These are phyloP conservation scores for Trifolium subterraneum DNA, from an alignment of 306 rosid genomes.

Conservation along the genomic window DNA sequence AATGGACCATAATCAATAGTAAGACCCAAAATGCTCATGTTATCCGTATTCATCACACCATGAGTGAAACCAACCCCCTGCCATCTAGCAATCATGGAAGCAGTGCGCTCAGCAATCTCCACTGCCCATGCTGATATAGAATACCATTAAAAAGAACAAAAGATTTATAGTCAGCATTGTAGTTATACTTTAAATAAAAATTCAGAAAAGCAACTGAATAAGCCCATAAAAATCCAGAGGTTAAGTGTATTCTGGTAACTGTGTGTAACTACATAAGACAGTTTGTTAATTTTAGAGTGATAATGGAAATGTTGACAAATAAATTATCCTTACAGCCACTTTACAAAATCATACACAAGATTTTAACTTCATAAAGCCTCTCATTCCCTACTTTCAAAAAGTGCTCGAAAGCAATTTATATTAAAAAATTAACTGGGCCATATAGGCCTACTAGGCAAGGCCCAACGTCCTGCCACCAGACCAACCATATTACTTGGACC, in stretches of 20 bases:
- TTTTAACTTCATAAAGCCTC: not conserved
- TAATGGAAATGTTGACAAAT: not conserved
- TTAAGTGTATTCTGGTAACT: not conserved
- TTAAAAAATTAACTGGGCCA: not conserved
- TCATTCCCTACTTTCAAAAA: not conserved
- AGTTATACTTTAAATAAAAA: not conserved
- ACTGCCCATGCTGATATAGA: constrained; percentile 82
- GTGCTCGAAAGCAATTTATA: not conserved
- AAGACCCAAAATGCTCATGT: constrained; percentile 98
- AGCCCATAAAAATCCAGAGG: not conserved
- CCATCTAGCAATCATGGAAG: constrained; percentile 91
- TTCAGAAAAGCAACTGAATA: not conserved
- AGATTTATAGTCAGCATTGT: constrained; percentile 23
- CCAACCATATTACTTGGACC: not conserved
- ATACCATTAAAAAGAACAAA: constrained; percentile 36
- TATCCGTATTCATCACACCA: constrained; percentile 98
- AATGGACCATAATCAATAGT: constrained; percentile 97
- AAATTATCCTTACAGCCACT: not conserved
- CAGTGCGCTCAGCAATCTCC: constrained; percentile 95
- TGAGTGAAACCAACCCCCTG: constrained; percentile 99
- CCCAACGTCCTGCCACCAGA: not conserved
- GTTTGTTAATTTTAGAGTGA: not conserved
- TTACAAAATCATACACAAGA: not conserved
- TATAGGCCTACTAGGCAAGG: not conserved
- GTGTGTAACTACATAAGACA: not conserved